Base-by-base conservation (phyloP, 108 stramenopile genomes). In the Schizochytrium sp. region DNA sequence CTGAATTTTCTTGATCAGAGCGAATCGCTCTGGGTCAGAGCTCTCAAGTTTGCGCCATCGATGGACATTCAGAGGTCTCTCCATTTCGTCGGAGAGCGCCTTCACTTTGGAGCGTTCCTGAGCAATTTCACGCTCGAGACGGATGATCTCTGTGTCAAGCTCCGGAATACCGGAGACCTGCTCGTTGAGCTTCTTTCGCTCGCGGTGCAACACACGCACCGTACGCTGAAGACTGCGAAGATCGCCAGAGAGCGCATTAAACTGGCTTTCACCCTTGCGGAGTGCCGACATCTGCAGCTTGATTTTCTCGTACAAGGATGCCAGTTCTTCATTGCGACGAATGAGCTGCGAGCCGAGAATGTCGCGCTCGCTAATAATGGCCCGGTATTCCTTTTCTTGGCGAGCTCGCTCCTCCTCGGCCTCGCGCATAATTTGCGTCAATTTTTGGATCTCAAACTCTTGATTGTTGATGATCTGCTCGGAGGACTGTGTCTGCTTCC, bases 1-100 rank as follows among this genome's bases (percentile, higher is more conserved):
- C 34, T 94, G 93, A 5, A 93, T 92, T 25, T 92, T 89, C 45
- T 87, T 19, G 3, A 95, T 87, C 72, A 94, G 55, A 21, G 93
- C 93, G 58, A 90, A 94, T 5, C 93, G 90, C 58, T 94, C 88
- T 2, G 95, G 95, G 88, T 95, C 93, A 5, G 83, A 87, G 88
- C 72, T 90, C 83, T 94, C 93, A 2, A 95, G 88, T 58, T 91
- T 72, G 21, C 93, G 60, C 95, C 95, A 95, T 5, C 95, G 93
- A 71, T 95, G 95, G 18, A 95, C 93, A 90, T 95, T 95, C 23
- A 95, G 87, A 5, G 95, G 95, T 8, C 90, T 58, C 44, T 92
- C 92, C 18, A 95, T 93, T 87, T 94, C 94, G 28, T 94, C 95
- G 4, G 19, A 60, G 0, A 95, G 92, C 16, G 92, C 91, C 16